Conservation (phyloP, 108 stramenopile genomes). For the Skeletonema menzelii region DNA sequence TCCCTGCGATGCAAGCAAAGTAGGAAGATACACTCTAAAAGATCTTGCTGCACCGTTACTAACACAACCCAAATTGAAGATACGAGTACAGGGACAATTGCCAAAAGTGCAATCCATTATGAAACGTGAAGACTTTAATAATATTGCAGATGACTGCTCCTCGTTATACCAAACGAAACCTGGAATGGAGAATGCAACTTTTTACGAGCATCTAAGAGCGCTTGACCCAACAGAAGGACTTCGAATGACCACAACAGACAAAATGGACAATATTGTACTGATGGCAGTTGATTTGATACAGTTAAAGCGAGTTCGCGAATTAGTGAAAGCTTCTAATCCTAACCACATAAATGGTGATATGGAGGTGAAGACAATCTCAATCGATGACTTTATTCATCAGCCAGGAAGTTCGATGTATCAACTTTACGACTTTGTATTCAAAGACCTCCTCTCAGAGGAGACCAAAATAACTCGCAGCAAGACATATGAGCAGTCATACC, state of each 20-base stretch:
- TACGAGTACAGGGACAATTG: not conserved
- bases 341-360: not conserved
- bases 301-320: not conserved
- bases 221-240: not conserved
- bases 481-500: not conserved
- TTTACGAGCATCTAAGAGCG: not conserved
- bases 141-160: not conserved
- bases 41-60: not conserved
- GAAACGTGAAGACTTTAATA: not conserved
- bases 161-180: not conserved
- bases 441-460: not conserved
- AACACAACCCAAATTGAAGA: not conserved
- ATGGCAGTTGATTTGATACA: not conserved
- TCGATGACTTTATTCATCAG: slow-evolving; percentile 4
- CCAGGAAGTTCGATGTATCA: not conserved
- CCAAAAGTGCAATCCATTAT: not conserved
- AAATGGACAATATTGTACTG: not conserved
- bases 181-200: slow-evolving; percentile 1
- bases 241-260: not conserved
- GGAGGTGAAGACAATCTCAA: not conserved
- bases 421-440: not conserved
- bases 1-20: not conserved
- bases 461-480: not conserved
- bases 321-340: not conserved
- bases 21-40: not conserved